These are phyloP conservation scores for Sporothrix brasiliensis DNA, from an alignment of 2,329 filamentous ascomycete species.

Conservation along the genomic window DNA sequence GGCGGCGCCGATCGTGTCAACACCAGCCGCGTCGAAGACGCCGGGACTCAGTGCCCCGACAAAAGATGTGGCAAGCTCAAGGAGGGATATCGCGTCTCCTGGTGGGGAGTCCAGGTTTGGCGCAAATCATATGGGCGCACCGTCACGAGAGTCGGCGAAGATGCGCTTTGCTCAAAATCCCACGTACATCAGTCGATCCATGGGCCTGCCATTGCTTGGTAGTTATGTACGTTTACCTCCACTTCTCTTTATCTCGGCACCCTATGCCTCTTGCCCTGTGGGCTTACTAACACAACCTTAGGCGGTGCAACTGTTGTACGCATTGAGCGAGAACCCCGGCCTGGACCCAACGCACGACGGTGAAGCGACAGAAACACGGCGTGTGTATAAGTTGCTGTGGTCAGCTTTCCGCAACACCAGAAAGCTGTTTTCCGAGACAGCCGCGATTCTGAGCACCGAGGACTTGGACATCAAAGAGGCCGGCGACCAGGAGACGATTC, in stretches of 20 bases:
- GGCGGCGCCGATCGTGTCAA: not conserved
- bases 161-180: conserved; percentile 44
- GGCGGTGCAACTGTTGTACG: conserved; percentile 46
- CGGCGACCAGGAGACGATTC: conserved; percentile 48
- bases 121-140: conserved; percentile 29
- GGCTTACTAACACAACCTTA: conserved; percentile 26
- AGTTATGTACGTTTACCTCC: conserved; percentile 39
- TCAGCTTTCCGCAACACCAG: conserved; percentile 43
- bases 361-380: conserved; percentile 40
- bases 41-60: not conserved
- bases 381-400: conserved; percentile 43
- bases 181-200: conserved; percentile 44
- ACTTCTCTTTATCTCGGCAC: not conserved
- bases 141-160: conserved; percentile 39
- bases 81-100: conserved; percentile 23
- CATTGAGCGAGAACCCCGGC: conserved; percentile 44
- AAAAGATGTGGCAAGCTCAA: conserved; percentile 4
- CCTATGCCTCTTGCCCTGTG: not conserved
- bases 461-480: conserved; percentile 47
- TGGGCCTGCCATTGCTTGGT: conserved; percentile 45
- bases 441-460: conserved; percentile 43
- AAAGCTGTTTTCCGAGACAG: conserved; percentile 43
- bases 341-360: conserved; percentile 41
- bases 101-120: not conserved
- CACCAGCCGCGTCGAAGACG: not conserved